A percentile compares a stretch with the other conserved stretches of the same genome.
Conservation (phyloP, 768 basidiomycete species). For the Peribolospora kevripleyi region DNA sequence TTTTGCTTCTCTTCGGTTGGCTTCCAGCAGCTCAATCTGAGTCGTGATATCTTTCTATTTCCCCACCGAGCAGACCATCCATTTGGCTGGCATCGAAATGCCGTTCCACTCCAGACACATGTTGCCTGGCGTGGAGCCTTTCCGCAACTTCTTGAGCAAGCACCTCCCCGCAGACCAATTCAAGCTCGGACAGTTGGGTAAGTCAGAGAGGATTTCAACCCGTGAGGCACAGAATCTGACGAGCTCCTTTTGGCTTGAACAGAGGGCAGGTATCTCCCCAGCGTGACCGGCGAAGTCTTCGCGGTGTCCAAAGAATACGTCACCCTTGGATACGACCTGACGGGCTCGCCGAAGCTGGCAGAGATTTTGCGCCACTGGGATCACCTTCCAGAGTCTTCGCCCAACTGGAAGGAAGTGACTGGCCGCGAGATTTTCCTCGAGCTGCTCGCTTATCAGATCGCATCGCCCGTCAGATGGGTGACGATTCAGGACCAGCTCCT, state of each 20-base stretch:
- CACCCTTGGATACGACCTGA: constrained; percentile 88
- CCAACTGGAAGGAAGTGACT: constrained; percentile 66
- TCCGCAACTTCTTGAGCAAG: constrained; percentile 49
- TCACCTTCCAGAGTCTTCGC: constrained; percentile 56
- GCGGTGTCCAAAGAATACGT: constrained; percentile 63
- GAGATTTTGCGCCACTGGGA: constrained; percentile 86
- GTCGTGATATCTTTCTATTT: no score
- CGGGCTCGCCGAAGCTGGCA: constrained; percentile 77
- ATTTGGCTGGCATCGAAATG: constrained; percentile 81
- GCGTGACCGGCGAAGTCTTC: constrained; percentile 74
- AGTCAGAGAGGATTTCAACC: no score
- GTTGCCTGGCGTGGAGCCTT: constrained; percentile 38
- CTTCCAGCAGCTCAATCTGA: no score
- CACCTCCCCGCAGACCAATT: constrained; percentile 80
- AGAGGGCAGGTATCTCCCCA: constrained; percentile 86
- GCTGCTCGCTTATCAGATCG: constrained; percentile 89
- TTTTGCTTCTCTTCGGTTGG: no score
- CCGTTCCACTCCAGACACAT: constrained; percentile 99
- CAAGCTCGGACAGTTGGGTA: constrained; percentile 63
- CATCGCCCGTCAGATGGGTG: constrained; percentile 96
- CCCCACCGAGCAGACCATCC: constrained; percentile 33
- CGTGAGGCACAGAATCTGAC: no score
- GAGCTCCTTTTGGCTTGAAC: no score
- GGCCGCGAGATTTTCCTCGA: constrained; percentile 93
- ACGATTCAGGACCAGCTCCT: constrained; percentile 94